These are phyloP conservation scores for Fragilaria crotonensis DNA, from an alignment of 108 stramenopile species.

Conservation along the genomic window DNA sequence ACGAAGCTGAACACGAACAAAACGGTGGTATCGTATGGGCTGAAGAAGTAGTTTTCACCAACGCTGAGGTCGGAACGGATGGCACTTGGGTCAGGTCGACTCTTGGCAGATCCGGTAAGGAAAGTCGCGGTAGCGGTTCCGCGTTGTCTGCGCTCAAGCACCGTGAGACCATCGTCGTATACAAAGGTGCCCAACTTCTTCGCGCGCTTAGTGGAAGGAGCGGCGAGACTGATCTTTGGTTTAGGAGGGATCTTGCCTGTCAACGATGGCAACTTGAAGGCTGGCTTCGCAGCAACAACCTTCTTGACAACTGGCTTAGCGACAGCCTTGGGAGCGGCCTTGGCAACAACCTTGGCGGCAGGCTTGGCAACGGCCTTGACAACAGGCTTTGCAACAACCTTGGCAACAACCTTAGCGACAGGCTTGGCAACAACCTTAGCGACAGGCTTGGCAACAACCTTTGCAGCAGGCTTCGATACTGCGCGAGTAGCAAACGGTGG, in stretches of 20 bases:
- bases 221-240: not conserved
- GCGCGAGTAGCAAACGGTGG: conserved; percentile 42
- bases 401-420: conserved; percentile 4
- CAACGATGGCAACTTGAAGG: not conserved
- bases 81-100: conserved; percentile 22
- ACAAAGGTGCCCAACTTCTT: conserved; percentile 15
- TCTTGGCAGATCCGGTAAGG: conserved; percentile 52
- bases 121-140: conserved; percentile 25
- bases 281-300: conserved; percentile 7
- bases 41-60: not conserved
- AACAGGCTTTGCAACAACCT: no score
- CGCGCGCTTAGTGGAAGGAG: not conserved
- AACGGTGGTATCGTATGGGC: not conserved
- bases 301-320: conserved; percentile 17
- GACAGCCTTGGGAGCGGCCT: not conserved
- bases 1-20: not conserved
- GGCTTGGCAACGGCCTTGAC: no score
- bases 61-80: conserved; percentile 40
- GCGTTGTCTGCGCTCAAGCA: conserved; percentile 48
- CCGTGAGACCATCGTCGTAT: conserved; percentile 53
- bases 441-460: conserved; percentile 2
- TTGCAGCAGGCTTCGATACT: conserved; percentile 21
- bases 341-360: not conserved
- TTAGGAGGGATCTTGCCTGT: not conserved
- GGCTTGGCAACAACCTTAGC: conserved; percentile 3